These are phyloP conservation scores for Taphrina populina DNA, from an alignment of 1,139 yeast genomes.

Conservation along the genomic window DNA sequence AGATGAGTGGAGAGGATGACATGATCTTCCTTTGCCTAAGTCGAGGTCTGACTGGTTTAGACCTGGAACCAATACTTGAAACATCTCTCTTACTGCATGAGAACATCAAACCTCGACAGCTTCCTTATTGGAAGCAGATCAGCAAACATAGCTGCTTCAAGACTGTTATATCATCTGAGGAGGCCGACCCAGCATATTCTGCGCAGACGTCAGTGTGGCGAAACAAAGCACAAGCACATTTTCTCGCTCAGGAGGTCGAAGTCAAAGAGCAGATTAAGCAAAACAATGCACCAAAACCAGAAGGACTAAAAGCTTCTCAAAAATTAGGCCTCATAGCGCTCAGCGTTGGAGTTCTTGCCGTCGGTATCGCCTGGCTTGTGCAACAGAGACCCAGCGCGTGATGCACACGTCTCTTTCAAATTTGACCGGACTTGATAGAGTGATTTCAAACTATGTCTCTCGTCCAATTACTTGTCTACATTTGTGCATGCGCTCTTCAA, in stretches of 20 bases:
- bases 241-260: neutral
- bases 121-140: constrained; percentile 8
- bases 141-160: constrained; percentile 18
- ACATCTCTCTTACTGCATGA: constrained; percentile 2
- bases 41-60: neutral
- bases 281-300: neutral
- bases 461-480: neutral
- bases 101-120: constrained; percentile 17
- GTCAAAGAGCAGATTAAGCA: neutral
- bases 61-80: neutral
- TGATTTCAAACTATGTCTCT: neutral
- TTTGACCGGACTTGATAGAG: too few relatives aligned
- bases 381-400: constrained; percentile 23
- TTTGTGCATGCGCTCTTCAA: too few relatives aligned
- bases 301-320: neutral
- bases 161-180: neutral
- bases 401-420: neutral
- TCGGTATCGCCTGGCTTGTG: constrained; percentile 14
- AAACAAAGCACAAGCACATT: neutral
- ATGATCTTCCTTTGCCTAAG: constrained; percentile 14
- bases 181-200: neutral
- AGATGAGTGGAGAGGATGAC: constrained; percentile 13
- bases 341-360: constrained; percentile 12
- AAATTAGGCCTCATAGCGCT: constrained; percentile 3
- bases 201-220: neutral